Base-by-base conservation (phyloP, 2,329 filamentous ascomycete genomes). In the Tolypocladium pustulatum region DNA sequence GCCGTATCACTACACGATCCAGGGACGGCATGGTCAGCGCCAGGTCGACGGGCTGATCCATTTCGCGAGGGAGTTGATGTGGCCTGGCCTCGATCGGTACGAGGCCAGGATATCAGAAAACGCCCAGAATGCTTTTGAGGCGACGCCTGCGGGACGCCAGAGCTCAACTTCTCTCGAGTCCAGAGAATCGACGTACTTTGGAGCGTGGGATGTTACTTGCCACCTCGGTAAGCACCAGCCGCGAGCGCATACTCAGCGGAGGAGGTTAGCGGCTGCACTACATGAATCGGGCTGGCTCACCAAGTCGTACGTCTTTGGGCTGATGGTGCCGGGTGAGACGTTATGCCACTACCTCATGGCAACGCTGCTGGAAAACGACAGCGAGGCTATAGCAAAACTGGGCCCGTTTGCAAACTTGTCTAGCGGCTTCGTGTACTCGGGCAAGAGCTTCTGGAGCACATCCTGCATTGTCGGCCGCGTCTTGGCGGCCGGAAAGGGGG, bases 361-460 rank as follows among this genome's bases (percentile, higher is more conserved):
- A 1, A 83, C 85, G 4, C 70, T 88, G 55, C 69, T 88, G 7
- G 86, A 88, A 65, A 85, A 83, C 60, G 85, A 88, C 61, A 74
- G 76, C n/a, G 74, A 78, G 27, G 85, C 84, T 2, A 76, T 88
- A 63, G 69, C 71, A n/a, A 79, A 69, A 54, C 71, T 88, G 10
- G 85, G 85, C 0, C 76, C 82, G 1, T 78, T 83, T 65, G 83
- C 84, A 4, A 85, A 85, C 61, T 71, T 88, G 0, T 85, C 82
- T 51, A 82, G 83, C 20, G 85, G 86, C 0, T 88, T 88, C 62
- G 76, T 86, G 3, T 87, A 87, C 65, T 72, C 70, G 5, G 78
- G 78, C 2, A 85, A 83, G 73, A 88, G 84, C 61, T 88, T 87
- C 68, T 88, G 85, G 85, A 88, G 84, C 69, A 86, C 82, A 1